Base-by-base conservation (phyloP, 768 basidiomycete species). In the Rhizopogon vesiculosus region DNA sequence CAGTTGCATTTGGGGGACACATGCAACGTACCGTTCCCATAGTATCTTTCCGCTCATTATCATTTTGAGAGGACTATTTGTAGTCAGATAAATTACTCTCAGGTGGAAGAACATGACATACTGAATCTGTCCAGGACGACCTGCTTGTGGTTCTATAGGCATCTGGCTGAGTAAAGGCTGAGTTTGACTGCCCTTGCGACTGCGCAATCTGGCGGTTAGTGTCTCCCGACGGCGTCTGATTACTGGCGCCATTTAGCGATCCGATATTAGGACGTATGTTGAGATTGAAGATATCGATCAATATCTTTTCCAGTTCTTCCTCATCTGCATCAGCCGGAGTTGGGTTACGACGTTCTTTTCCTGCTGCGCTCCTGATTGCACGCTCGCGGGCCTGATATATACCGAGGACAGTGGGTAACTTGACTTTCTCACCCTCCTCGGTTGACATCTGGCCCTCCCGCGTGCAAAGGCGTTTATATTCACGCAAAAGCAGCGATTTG, bases 331-430 rank as follows among this genome's bases (percentile, higher is more conserved):
- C 60, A 0, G 70, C 66, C 0, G 59, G 59, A 0, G 62, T 67
- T 0, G 71, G 70, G 1, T 64, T 65, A 8, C 51, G 62, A 35
- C 49, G 56, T 2, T 69, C 71, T 0, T 45, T 60, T 25, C 61
- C 62, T 5, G 62, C 58, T 3, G 77, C 69, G 7, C 76, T 69
- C 25, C 72, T 74, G 45, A 60, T 61, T 7, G 62, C 64, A 16
- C 67, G 67, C 55, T 88, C 87, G 1, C 86, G 76, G 2, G 80
- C 81, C 3, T 69, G 65, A 0, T 81, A 80, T n/a, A 89, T 72
- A 38, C 66, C 74, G 1, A 86, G 65, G 0, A 81, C 72, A 0
- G 82, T 83, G 41, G 84, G 79, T 61, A 83, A 64, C 43, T 84
- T 83, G 18, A 91, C 70, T 35, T 70, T 70, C 3, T 71, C 64